Conservation (phyloP, 106 monocot species). For the Agapanthus africanus region DNA sequence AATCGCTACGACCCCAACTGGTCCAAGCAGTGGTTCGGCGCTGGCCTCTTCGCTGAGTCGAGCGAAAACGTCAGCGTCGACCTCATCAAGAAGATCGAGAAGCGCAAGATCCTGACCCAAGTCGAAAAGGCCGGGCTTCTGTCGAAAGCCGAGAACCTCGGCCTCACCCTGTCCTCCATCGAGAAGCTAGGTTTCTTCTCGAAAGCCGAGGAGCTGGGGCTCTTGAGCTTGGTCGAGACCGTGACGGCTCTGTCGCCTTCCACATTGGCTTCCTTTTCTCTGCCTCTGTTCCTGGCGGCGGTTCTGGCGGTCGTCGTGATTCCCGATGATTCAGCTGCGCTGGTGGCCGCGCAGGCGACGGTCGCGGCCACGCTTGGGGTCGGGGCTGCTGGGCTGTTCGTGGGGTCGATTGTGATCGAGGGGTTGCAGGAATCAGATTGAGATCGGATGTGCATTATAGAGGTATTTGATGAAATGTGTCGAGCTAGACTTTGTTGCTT, state of each 20-base stretch:
- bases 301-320: constrained; percentile 52
- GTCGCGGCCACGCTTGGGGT: constrained; percentile 37
- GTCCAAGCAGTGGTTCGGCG: constrained; percentile 91
- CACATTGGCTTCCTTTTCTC: constrained; percentile 62
- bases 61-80: constrained; percentile 66
- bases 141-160: constrained; percentile 73
- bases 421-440: constrained; percentile 86
- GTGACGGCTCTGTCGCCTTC: constrained; percentile 56
- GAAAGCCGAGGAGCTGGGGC: constrained; percentile 78
- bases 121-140: constrained; percentile 83
- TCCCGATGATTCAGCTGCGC: constrained; percentile 67
- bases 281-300: constrained; percentile 64
- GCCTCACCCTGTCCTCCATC: constrained; percentile 68
- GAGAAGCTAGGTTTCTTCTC: constrained; percentile 74
- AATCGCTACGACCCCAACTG: constrained; percentile 72
- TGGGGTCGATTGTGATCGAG: constrained; percentile 59
- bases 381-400: constrained; percentile 52
- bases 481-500: too few relatives aligned
- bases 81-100: constrained; percentile 82
- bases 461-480: constrained; percentile 2
- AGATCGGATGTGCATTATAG: not conserved
- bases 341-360: constrained; percentile 46
- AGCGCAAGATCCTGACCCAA: constrained; percentile 66
- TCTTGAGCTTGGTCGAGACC: constrained; percentile 57
- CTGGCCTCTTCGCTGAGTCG: constrained; percentile 71